Conservation (phyloP, 495 filamentous ascomycete species). For the Aspergillus cavernicola region DNA sequence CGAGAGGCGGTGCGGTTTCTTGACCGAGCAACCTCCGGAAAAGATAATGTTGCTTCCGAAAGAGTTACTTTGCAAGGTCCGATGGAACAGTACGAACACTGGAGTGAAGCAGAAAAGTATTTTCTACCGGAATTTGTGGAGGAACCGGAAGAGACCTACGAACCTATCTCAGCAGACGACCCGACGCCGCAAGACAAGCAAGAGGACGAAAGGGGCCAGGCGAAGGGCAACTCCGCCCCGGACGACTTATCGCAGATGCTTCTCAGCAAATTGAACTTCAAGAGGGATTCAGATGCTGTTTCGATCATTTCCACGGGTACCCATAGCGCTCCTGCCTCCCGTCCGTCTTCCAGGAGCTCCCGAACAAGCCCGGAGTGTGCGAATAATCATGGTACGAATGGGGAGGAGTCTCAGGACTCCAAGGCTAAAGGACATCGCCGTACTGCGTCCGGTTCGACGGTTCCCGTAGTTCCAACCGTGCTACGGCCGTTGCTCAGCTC, state of each 20-base stretch:
- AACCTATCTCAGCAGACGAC: conserved; percentile 14
- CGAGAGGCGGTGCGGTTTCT: conserved; percentile 63
- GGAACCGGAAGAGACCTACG: conserved; percentile 31
- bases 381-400: conserved; percentile 27
- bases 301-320: conserved; percentile 50
- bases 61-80: conserved; percentile 52
- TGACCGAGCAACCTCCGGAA: conserved; percentile 57
- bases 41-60: conserved; percentile 45
- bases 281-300: conserved; percentile 43
- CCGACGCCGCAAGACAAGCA: conserved; percentile 17
- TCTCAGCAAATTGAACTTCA: conserved; percentile 50
- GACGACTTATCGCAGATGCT: conserved; percentile 50
- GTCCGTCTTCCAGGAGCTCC: conserved; percentile 49
- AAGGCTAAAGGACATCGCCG: conserved; percentile 36
- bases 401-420: conserved; percentile 20
- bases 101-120: conserved; percentile 61
- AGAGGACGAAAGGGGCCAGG: conserved; percentile 11
- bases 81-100: conserved; percentile 55
- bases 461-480: conserved; percentile 37
- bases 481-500: conserved; percentile 60
- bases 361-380: conserved; percentile 48
- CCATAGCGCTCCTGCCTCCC: conserved; percentile 39
- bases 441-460: conserved; percentile 32
- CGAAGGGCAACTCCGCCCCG: conserved; percentile 18
- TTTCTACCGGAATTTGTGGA: conserved; percentile 52